These are phyloP conservation scores for Coemansia sp. DNA, from an alignment of 192 early-diverging fungal genomes.

Conservation along the genomic window DNA sequence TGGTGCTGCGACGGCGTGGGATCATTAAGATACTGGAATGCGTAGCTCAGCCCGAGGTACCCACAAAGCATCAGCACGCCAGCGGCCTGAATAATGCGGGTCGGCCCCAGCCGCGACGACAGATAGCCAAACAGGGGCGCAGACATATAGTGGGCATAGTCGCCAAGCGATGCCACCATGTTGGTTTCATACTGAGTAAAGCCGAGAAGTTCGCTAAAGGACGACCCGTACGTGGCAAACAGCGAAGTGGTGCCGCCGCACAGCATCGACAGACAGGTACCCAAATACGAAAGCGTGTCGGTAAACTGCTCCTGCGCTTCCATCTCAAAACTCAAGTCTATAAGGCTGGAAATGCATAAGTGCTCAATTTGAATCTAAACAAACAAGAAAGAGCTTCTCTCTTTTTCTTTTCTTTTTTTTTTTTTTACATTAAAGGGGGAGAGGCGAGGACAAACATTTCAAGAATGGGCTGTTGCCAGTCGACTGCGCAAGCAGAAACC, in stretches of 20 bases:
- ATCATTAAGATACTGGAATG: slow-evolving; percentile 17
- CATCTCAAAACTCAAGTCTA: slow-evolving; percentile 5
- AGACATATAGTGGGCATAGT: slow-evolving; percentile 65
- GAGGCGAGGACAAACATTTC: not conserved
- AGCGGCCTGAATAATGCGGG: slow-evolving; percentile 27
- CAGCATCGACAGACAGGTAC: slow-evolving; percentile 47
- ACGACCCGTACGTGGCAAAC: slow-evolving; percentile 61
- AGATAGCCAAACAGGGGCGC: slow-evolving; percentile 60
- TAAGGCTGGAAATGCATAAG: too few species aligned
- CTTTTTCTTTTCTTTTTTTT: not conserved
- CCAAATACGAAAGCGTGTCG: slow-evolving; percentile 46
- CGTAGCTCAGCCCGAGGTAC: slow-evolving; percentile 39
- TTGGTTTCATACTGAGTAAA: slow-evolving; percentile 63
- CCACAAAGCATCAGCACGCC: slow-evolving; percentile 40
- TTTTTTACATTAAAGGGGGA: not conserved
- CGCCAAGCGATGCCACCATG: slow-evolving; percentile 60
- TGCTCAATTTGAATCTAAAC: too few species aligned
- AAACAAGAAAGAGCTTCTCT: too few species aligned
- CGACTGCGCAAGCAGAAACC: not conserved
- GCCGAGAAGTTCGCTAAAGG: slow-evolving; percentile 51
- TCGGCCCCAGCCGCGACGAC: slow-evolving; percentile 46
- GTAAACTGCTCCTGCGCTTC: slow-evolving; percentile 36
- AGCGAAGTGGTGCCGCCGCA: slow-evolving; percentile 66
- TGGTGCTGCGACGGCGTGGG: slow-evolving; percentile 7
- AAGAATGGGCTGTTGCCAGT: slow-evolving; percentile 11